Percentiles rank a stretch among this genome's conserved stretches.
phyloP scores from a whole-genome alignment of 176 grass and related monocot genomes.

The Secale cereale region DNA sequence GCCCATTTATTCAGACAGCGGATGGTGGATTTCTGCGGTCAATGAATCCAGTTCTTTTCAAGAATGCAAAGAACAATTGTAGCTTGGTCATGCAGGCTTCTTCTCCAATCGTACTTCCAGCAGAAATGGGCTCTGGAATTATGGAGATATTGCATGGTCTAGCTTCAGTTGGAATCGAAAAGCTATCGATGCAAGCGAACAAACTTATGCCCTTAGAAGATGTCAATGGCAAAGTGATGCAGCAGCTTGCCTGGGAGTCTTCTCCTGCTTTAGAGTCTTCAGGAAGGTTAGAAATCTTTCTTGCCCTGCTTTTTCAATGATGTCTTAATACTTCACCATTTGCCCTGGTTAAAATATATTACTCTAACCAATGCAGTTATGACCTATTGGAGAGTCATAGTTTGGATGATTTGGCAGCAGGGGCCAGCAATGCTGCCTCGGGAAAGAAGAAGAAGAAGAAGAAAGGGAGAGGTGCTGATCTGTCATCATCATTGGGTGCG shows the following conservation, averaged over 20 bases:
- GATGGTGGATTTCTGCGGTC: conserved; percentile 86
- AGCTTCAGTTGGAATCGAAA: conserved; percentile 92
- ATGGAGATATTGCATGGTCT: conserved; percentile 89
- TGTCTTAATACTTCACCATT: neutral
- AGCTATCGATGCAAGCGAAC: conserved; percentile 82
- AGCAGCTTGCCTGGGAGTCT: conserved; percentile 82
- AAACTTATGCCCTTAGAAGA: conserved; percentile 98
- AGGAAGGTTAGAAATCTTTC: conserved; percentile 48
- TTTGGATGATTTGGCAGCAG: conserved; percentile 23
- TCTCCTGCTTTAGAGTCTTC: conserved; percentile 48
- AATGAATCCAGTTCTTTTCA: conserved; percentile 73
- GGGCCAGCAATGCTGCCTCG: conserved; percentile 22
- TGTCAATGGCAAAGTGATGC: conserved; percentile 88
- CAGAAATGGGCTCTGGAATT: conserved; percentile 95
- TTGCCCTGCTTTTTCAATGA: conserved; percentile 15
- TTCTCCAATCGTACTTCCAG: conserved; percentile 84
- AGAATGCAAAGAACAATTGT: conserved; percentile 80
- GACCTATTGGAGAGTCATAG: conserved; percentile 48
- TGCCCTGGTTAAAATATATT: conserved; percentile 14
- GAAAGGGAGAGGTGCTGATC: conserved; percentile 46
- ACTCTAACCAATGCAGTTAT: conserved; percentile 41
- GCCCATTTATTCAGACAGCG: conserved; percentile 86
- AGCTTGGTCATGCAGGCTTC: conserved; percentile 94
- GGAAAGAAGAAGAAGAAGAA: conserved; percentile 58
- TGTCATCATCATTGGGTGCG: conserved; percentile 33